Evolutionary conservation across 1,284 basidiomycete species (phyloP).

Genomic region (Singerocomus inundabilis): DNA sequence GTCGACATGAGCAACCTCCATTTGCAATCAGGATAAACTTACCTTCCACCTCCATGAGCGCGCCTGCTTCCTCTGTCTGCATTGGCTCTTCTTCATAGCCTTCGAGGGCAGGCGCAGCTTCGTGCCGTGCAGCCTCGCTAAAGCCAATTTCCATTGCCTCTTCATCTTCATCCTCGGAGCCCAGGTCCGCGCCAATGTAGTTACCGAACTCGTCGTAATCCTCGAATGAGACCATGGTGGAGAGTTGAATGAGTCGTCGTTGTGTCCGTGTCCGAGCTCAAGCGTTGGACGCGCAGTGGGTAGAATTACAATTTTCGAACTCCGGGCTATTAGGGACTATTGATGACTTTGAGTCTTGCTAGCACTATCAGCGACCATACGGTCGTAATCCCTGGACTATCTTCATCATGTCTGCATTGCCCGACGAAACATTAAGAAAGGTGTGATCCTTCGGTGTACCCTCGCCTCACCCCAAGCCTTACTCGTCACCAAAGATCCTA

Average conservation of each 20-base stretch:
- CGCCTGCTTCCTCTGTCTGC: conserved; percentile 55
- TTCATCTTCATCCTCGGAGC: conserved; percentile 79
- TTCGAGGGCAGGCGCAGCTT: conserved; percentile 56
- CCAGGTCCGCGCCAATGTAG: conserved; percentile 91
- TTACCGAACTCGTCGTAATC: conserved; percentile 94
- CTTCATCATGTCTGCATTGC: conserved; percentile 47
- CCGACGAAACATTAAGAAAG: conserved; percentile 86
- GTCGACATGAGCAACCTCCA: conserved; percentile 1
- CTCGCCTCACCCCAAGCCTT: conserved; percentile 4
- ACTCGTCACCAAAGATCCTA: conserved; percentile 62
- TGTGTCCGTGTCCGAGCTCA: conserved; percentile 3
- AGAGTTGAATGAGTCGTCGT: conserved; percentile 3
- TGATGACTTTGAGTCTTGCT: neutral
- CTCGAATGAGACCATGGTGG: conserved; percentile 73
- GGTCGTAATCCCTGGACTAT: conserved; percentile 1
- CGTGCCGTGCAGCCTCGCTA: conserved; percentile 38
- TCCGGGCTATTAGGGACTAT: conserved; percentile 25
- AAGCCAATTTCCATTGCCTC: conserved; percentile 54
- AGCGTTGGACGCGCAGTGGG: conserved; percentile 21
- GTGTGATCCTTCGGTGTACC: conserved; percentile 37
- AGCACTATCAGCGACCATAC: conserved; percentile 12
- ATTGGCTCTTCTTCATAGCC: conserved; percentile 72
- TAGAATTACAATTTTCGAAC: conserved; percentile 34
- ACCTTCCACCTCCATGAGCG: conserved; percentile 84
- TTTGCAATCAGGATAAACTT: conserved; percentile 28